A percentile compares a stretch with the other conserved stretches of the same genome.
Evolutionary conservation across 305 asterid species (phyloP).

Genomic region (Salvia sclarea): DNA sequence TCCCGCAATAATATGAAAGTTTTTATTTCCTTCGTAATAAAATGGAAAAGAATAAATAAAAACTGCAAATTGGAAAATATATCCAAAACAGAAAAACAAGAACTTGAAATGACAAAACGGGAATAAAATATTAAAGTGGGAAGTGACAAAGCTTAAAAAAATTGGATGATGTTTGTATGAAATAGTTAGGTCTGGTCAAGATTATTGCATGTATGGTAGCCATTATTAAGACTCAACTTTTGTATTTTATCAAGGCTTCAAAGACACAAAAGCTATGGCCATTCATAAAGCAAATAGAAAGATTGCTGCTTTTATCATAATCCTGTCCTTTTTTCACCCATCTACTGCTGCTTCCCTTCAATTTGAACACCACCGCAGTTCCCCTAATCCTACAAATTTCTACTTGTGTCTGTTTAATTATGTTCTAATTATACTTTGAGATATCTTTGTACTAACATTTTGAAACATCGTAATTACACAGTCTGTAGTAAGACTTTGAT

Average conservation of each 20-base stretch:
- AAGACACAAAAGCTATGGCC: slow-evolving; percentile 37
- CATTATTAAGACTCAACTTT: slow-evolving; percentile 39
- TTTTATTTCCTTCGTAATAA: not conserved
- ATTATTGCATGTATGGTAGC: slow-evolving; percentile 37
- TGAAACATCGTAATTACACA: not conserved
- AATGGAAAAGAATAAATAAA: not conserved
- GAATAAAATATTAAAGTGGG: not conserved
- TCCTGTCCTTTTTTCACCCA: slow-evolving; percentile 36
- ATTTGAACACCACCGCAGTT: not conserved
- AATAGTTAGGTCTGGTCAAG: slow-evolving; percentile 34
- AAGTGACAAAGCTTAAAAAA: not conserved
- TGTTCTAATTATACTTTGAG: not conserved
- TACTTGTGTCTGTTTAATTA: not conserved
- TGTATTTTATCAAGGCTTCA: slow-evolving; percentile 41
- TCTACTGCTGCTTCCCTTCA: slow-evolving; percentile 1
- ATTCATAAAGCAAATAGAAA: slow-evolving; percentile 32
- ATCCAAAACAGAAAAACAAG: not conserved
- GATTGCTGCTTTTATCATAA: slow-evolving; percentile 38
- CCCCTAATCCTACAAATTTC: slow-evolving; percentile 10
- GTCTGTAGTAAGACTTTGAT: not conserved
- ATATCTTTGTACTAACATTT: too few species aligned
- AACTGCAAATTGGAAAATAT: not conserved
- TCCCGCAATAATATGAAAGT: not conserved
- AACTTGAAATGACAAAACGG: not conserved
- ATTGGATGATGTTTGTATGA: not conserved